Conservation (phyloP, 1,284 basidiomycete genomes). For the Vanrija sp. region DNA sequence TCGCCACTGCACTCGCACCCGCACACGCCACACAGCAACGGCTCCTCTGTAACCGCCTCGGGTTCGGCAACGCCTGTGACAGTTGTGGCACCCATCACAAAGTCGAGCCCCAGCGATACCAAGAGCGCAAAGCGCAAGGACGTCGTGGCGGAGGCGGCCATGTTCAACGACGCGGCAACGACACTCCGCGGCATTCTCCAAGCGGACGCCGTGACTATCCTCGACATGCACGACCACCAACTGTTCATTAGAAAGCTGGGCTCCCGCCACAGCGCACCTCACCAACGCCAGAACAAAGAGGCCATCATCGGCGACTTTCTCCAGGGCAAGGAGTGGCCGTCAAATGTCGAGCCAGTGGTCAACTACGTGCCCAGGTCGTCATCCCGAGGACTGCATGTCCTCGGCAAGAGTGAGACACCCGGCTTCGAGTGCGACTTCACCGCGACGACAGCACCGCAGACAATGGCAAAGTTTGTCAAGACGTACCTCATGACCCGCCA, state of each 20-base stretch:
- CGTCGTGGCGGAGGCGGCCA: constrained; percentile 12
- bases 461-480: constrained; percentile 23
- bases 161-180: constrained; percentile 28
- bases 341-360: constrained; percentile 31
- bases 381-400: constrained; percentile 10
- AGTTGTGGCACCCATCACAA: constrained; percentile 7
- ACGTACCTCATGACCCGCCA: constrained; percentile 25
- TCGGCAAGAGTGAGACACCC: constrained; percentile 19
- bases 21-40: neutral
- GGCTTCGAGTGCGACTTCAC: constrained; percentile 22
- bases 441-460: constrained; percentile 7
- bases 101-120: constrained; percentile 31
- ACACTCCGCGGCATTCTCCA: constrained; percentile 31
- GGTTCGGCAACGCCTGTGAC: neutral
- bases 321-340: constrained; percentile 33
- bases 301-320: constrained; percentile 28
- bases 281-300: constrained; percentile 19
- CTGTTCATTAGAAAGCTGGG: constrained; percentile 27
- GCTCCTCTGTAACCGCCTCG: neutral
- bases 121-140: constrained; percentile 22
- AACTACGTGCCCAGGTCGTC: constrained; percentile 18
- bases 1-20: neutral
- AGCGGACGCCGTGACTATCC: constrained; percentile 35
- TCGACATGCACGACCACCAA: constrained; percentile 37
- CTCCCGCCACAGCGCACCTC: neutral